These are phyloP conservation scores for Xylaria scruposa DNA, from an alignment of 495 filamentous ascomycete genomes.

Conservation along the genomic window DNA sequence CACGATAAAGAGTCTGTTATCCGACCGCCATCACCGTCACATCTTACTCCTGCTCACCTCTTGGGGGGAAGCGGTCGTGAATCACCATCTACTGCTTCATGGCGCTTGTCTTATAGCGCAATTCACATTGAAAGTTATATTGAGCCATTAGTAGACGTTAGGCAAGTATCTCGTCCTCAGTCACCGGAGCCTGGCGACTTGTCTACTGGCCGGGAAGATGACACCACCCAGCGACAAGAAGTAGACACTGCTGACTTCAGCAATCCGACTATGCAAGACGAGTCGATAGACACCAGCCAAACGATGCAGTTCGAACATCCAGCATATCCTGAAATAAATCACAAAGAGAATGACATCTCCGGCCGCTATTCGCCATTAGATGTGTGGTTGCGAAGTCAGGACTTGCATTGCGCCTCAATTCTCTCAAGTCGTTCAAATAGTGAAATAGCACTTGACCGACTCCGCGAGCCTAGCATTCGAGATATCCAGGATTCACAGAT, in stretches of 20 bases:
- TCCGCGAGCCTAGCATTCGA: conserved; percentile 21
- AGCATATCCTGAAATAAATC: conserved; percentile 14
- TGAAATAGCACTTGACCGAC: conserved; percentile 35
- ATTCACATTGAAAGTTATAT: conserved; percentile 43
- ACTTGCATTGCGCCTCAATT: conserved; percentile 40
- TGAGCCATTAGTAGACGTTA: conserved; percentile 26
- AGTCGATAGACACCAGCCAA: conserved; percentile 21
- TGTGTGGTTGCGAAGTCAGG: conserved; percentile 52
- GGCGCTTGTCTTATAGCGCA: conserved; percentile 48
- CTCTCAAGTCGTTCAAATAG: conserved; percentile 38
- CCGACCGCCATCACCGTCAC: conserved; percentile 39
- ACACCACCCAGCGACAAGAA: conserved; percentile 7
- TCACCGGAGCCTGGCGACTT: conserved; percentile 2
- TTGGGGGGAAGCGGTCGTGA: conserved; percentile 34
- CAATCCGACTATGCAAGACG: conserved; percentile 17
- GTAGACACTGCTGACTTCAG: not conserved
- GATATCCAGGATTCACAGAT: not conserved
- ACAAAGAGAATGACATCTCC: conserved; percentile 23
- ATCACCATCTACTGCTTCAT: conserved; percentile 47
- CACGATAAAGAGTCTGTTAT: conserved; percentile 34
- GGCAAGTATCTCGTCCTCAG: conserved; percentile 3
- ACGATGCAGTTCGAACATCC: conserved; percentile 8
- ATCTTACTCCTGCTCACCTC: conserved; percentile 39
- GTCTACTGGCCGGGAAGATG: conserved; percentile 4
- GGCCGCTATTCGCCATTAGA: conserved; percentile 45